Base-by-base conservation (phyloP, 176 grass and related monocot genomes). In the Aegilops longissima region DNA sequence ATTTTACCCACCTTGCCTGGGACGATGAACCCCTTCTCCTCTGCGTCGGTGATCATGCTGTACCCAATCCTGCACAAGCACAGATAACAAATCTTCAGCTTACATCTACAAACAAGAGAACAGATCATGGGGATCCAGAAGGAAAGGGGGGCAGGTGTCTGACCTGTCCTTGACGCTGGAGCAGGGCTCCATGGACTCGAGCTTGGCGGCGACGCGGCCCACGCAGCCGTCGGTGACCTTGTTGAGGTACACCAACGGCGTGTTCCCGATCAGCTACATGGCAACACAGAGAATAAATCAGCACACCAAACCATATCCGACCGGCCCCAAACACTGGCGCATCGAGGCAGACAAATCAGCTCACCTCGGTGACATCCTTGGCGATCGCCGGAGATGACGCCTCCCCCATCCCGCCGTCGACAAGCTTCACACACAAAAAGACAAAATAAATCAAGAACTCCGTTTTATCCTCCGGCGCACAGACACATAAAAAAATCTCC, bases 151-250 rank as follows among this genome's bases (percentile, higher is more conserved):
- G 2, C 30, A 31, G 30, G 30, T 31, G 3, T 0, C 30, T 1
- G 30, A 31, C 91, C 95, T 97, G 45, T 98, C 97, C 85, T 98
- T 98, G 84, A 98, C 92, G 84, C 97, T 98, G 84, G 94, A 98
- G 85, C 97, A 98, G 14, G 94, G 97, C 82, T 98, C 97, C 97
- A 98, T 98, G 81, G 83, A 88, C 88, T 96, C 97, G 76, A 96
- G 79, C 86, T 98, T 98, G 47, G 97, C 97, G 23, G 92, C 97
- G 83, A 98, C 82, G 30, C 86, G 88, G 1, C n/a, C 96, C 0
- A 88, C 88, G 70, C 93, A 96, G 0, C 96, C 96, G 9, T 84
- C 75, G 5, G 93, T 85, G 27, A 98, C 92, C 63, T 92, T 92
- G 88, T 89, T 95, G 29, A 98, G 92, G 85, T 94, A 98, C 89